Percentiles rank a stretch among this genome's conserved stretches.
Conservation (phyloP, 1,284 basidiomycete species). For the Rhodofomes roseus region DNA sequence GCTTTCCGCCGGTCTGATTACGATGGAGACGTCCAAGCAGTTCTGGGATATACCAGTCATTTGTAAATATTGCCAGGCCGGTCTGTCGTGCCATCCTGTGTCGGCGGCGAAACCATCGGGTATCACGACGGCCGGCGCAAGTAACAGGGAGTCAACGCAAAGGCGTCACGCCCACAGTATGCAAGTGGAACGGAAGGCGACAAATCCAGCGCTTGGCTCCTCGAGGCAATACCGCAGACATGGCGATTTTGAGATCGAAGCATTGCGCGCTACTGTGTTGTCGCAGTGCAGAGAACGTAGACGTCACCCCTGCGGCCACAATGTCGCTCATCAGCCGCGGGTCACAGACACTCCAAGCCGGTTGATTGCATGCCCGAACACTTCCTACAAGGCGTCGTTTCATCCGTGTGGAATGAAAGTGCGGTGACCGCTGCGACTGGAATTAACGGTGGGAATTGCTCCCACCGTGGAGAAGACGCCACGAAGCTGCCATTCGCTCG, state of each 20-base stretch:
- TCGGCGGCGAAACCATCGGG: not conserved
- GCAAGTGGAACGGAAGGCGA: not conserved
- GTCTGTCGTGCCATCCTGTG: not conserved
- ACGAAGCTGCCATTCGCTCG: not conserved
- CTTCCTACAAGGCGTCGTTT: not conserved
- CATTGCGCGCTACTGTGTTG: not conserved
- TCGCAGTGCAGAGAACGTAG: not conserved
- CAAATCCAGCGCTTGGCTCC: not conserved
- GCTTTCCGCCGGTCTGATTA: no score
- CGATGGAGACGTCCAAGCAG: not conserved
- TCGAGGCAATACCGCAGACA: constrained; percentile 1
- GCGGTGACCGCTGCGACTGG: not conserved
- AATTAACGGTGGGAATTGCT: not conserved
- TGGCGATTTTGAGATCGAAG: not conserved
- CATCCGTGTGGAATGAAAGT: not conserved
- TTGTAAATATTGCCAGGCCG: not conserved
- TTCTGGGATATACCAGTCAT: not conserved
- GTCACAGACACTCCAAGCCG: not conserved
- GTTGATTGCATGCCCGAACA: not conserved
- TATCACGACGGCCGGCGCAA: not conserved
- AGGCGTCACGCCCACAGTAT: not conserved
- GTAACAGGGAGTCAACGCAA: not conserved
- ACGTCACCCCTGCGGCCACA: not conserved
- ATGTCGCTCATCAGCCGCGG: not conserved
- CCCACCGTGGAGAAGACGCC: not conserved